These are phyloP conservation scores for Penicillium brasilianum DNA, from an alignment of 2,329 filamentous ascomycete species.

Conservation along the genomic window DNA sequence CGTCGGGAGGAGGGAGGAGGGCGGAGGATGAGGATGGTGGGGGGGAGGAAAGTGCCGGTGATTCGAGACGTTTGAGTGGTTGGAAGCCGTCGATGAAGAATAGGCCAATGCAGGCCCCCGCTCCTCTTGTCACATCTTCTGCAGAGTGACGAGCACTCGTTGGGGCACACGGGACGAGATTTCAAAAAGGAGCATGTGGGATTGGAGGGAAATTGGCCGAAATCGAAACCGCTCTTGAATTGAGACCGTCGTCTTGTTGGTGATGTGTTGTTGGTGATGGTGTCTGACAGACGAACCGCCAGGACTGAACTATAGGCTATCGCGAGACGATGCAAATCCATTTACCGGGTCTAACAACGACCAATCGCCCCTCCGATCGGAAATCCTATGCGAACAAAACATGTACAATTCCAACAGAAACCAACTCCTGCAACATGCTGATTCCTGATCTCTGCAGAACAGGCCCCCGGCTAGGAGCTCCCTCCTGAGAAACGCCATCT, in stretches of 20 bases:
- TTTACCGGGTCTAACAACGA: not conserved
- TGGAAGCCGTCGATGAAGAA: conserved; percentile 3
- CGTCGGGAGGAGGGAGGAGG: no score
- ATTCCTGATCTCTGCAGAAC: not conserved
- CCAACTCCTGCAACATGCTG: not conserved
- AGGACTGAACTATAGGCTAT: not conserved
- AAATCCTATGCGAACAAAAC: not conserved
- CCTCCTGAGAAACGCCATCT: not conserved
- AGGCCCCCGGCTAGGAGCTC: not conserved
- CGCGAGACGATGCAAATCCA: not conserved
- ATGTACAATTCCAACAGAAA: not conserved
- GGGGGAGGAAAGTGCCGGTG: not conserved
- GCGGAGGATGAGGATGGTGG: not conserved
- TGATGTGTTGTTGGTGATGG: not conserved
- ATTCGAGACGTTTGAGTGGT: conserved; percentile 1
- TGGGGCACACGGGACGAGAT: not conserved
- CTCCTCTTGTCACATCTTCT: conserved; percentile 9
- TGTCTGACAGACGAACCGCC: not conserved
- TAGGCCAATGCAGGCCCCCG: conserved; percentile 9
- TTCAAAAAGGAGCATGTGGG: no score
- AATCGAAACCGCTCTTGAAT: not conserved
- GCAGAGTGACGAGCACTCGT: conserved; percentile 6
- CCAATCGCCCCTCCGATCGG: not conserved
- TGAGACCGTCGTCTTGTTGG: not conserved
- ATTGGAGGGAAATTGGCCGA: not conserved